Base-by-base conservation (phyloP, 495 filamentous ascomycete genomes). In the Aspergillus nanangensis region DNA sequence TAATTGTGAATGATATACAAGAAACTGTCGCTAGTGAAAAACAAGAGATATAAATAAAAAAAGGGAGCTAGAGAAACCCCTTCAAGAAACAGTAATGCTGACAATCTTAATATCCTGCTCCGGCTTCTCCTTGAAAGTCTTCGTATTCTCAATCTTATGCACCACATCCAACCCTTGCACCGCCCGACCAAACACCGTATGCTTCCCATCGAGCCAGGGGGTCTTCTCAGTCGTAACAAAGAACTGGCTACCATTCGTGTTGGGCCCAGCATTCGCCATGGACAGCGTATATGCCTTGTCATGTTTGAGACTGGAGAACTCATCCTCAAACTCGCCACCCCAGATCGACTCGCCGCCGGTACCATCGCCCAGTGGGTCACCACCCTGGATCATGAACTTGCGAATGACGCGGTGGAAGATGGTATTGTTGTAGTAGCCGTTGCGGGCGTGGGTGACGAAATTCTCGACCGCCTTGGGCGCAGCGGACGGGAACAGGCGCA, bases 161-260 rank as follows among this genome's bases (percentile, higher is more conserved):
- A 97, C 82, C n/a, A 97, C 87, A 62, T 99, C 93, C 48, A 96
- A 61, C 2, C 93, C 93, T 60, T 89, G 83, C 38, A 91, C 81
- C 0, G 88, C 89, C 20, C 94, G 76, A 0, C 94, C 93, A 60
- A 99, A 99, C 31, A 99, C 84, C 0, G 93, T 97, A 60, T 99
- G 93, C 64, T 95, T 96, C 47, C 84, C 83, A 61, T 99, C 93
- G 45, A 99, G 68, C 94, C 94, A 99, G 11, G 90, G 84, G 10
- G 93, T 88, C 70, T 93, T 93, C 63, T 97, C 93, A 2, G 93
- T 96, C 5, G 93, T 97, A 48, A 99, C 95, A 54, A 99, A 99
- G 66, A 99, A 99, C 66, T 99, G 93, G 48, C 84, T 88, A 7
- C 76, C 79, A 48, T 87, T 86, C 29, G 77, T 81, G 41, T 81